Evolutionary conservation across 495 filamentous ascomycete genomes (phyloP).

Genomic region (Xylaria venustula): DNA sequence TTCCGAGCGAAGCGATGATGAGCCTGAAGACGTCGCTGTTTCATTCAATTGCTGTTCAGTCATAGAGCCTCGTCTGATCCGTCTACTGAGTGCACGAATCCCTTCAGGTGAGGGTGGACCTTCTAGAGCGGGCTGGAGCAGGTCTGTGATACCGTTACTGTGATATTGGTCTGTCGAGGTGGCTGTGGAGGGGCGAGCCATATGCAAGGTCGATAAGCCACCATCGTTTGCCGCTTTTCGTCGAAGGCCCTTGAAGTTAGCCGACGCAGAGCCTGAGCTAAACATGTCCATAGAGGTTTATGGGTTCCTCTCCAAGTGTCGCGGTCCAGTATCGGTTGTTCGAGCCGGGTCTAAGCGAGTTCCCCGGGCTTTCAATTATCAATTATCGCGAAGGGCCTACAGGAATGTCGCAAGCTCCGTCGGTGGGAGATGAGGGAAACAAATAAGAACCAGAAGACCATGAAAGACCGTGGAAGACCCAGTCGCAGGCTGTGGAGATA

Average conservation of each 20-base stretch:
- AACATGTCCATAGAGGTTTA: conserved; percentile 19
- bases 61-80: conserved; percentile 47
- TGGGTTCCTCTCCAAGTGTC: conserved; percentile 1
- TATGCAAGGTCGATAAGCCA: conserved; percentile 12
- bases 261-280: conserved; percentile 19
- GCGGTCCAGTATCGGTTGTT: conserved; percentile 16
- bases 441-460: conserved; percentile 7
- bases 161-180: conserved; percentile 20
- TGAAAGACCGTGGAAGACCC: not conserved
- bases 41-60: conserved; percentile 44
- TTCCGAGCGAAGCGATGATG: conserved; percentile 44
- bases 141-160: conserved; percentile 27
- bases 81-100: conserved; percentile 50
- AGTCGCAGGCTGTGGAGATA: conserved; percentile 22
- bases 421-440: not conserved
- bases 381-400: conserved; percentile 24
- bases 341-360: conserved; percentile 14
- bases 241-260: conserved; percentile 22
- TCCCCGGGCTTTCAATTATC: conserved; percentile 11
- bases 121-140: conserved; percentile 50
- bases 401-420: conserved; percentile 5
- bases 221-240: conserved; percentile 11
- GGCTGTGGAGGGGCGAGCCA: conserved; percentile 14
- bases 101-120: conserved; percentile 54
- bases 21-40: conserved; percentile 46